Evolutionary conservation across 441 rosid genomes (phyloP).

Genomic region (Erodium trifolium): DNA sequence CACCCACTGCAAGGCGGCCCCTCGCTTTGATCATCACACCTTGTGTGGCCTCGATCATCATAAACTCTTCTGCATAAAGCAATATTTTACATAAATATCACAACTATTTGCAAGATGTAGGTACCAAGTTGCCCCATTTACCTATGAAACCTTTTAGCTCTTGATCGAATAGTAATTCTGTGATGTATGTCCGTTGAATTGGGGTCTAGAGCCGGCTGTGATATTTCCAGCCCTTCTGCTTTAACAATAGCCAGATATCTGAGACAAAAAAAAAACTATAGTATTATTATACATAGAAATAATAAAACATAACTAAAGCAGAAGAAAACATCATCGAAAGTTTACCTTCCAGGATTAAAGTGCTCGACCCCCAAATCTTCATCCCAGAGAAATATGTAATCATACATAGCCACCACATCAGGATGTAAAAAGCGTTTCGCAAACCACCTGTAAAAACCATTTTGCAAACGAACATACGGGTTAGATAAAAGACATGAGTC

Average conservation of each 20-base stretch:
- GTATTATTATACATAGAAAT: no score
- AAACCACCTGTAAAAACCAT: slow-evolving; percentile 63
- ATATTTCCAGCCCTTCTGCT: slow-evolving; percentile 83
- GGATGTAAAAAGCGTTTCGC: slow-evolving; percentile 97
- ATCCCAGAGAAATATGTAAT: slow-evolving; percentile 90
- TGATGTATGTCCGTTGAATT: slow-evolving; percentile 91
- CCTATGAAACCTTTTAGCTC: slow-evolving; percentile 65
- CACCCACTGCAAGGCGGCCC: slow-evolving; percentile 99
- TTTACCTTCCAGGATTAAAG: slow-evolving; percentile 68
- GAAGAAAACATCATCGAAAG: neutral
- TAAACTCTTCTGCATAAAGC: slow-evolving; percentile 62
- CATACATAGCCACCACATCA: slow-evolving; percentile 66
- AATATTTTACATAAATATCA: slow-evolving; percentile 22
- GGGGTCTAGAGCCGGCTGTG: slow-evolving; percentile 91
- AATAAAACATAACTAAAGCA: neutral
- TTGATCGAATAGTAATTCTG: slow-evolving; percentile 73
- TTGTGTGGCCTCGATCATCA: slow-evolving; percentile 59
- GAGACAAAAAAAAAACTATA: neutral
- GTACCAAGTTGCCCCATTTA: slow-evolving; percentile 15
- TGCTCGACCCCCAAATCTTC: slow-evolving; percentile 85
- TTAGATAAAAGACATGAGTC: neutral
- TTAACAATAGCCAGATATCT: slow-evolving; percentile 74
- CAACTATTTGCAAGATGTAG: slow-evolving; percentile 7
- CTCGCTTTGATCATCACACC: slow-evolving; percentile 59
- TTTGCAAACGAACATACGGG: no score